Evolutionary conservation across 768 basidiomycete species (phyloP).

Genomic region (Lactarius akahatsu): DNA sequence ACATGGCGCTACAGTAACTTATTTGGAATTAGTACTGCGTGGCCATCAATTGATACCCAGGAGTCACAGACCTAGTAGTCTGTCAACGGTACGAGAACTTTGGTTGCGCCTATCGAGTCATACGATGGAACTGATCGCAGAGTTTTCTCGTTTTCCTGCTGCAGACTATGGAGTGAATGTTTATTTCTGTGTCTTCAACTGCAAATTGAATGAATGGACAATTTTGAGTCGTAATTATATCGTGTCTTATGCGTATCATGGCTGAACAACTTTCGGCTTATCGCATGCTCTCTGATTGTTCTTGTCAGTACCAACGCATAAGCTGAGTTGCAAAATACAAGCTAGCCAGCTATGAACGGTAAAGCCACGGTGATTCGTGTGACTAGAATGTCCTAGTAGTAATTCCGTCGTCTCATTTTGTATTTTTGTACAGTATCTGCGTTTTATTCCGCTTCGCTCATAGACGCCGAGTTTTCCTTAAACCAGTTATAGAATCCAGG

Average conservation of each 20-base stretch:
- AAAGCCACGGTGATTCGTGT: neutral
- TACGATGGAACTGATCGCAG: neutral
- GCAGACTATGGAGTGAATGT: neutral
- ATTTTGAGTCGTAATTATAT: neutral
- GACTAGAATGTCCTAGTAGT: neutral
- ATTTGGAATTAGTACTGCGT: slow-evolving; percentile 16
- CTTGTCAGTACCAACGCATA: neutral
- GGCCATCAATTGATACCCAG: slow-evolving; percentile 3
- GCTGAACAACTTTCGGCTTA: neutral
- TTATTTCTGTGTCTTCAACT: neutral
- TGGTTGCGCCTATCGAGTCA: neutral
- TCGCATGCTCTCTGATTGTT: neutral
- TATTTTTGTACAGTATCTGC: neutral
- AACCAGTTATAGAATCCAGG: neutral
- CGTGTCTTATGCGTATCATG: neutral
- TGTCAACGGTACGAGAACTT: neutral
- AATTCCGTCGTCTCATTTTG: neutral
- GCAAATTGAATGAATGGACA: neutral
- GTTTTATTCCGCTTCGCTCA: neutral
- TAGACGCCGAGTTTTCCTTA: neutral
- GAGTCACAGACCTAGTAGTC: neutral
- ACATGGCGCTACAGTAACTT: neutral
- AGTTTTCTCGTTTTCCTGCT: neutral
- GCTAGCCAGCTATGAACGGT: neutral
- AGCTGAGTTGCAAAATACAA: neutral